Evolutionary conservation across 2,329 filamentous ascomycete species (phyloP).

Genomic region (Diplocarpon rosae): DNA sequence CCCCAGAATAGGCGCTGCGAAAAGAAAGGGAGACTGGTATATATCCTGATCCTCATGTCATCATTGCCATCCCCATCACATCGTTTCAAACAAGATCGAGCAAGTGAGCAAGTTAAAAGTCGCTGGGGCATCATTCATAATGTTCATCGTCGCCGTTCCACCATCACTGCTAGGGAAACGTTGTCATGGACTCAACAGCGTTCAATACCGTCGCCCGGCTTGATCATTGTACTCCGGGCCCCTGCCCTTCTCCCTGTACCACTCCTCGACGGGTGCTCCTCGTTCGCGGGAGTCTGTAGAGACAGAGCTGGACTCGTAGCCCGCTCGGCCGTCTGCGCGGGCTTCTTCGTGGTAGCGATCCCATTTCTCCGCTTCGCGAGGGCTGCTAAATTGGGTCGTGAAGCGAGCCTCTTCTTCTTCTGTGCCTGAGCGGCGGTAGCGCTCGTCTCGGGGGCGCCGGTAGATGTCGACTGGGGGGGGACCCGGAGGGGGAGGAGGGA

Average conservation of each 20-base stretch:
- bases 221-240: constrained; percentile 9
- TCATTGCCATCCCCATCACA: background rate
- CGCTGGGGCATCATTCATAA: constrained; percentile 2
- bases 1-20: background rate
- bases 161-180: background rate
- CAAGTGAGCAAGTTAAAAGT: background rate
- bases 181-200: background rate
- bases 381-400: constrained; percentile 21
- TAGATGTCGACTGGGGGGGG: constrained; percentile 16
- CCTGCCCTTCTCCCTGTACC: constrained; percentile 14
- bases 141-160: constrained; percentile 2
- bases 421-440: constrained; percentile 9
- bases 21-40: background rate
- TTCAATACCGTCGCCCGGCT: constrained; percentile 8
- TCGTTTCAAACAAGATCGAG: background rate
- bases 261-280: constrained; percentile 16
- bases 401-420: constrained; percentile 18
- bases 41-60: background rate
- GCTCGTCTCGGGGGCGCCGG: constrained; percentile 15
- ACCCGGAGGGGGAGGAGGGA: constrained; percentile 21
- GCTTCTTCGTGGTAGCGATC: constrained; percentile 19
- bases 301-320: constrained; percentile 13
- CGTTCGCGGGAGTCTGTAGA: constrained; percentile 13
- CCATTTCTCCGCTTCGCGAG: constrained; percentile 24
- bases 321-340: background rate